Conservation (phyloP, 2,329 filamentous ascomycete genomes). For the Claviceps maximensis region DNA sequence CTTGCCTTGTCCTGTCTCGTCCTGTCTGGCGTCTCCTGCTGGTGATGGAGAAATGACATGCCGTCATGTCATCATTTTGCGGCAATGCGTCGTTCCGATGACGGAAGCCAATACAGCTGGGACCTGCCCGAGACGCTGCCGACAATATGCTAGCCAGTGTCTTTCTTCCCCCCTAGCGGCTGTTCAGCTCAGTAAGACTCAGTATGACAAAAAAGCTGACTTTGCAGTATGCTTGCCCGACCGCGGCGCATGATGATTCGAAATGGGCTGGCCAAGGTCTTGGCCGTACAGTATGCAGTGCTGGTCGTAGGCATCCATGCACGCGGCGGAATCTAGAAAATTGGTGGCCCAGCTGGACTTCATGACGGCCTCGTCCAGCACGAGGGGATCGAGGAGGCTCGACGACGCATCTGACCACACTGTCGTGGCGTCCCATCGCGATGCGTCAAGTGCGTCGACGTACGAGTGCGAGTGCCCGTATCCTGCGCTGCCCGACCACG, state of each 20-base stretch:
- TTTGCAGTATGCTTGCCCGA: slow-evolving; percentile 3
- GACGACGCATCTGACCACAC: slow-evolving; percentile 6
- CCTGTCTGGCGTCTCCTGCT: too few species aligned
- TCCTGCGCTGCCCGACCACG: neutral
- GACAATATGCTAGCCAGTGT: too few species aligned
- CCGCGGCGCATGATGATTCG: neutral
- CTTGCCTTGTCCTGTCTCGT: too few species aligned
- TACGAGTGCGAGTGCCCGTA: neutral
- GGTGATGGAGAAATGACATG: too few species aligned
- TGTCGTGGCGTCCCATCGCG: slow-evolving; percentile 5
- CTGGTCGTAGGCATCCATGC: slow-evolving; percentile 3
- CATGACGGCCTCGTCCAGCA: slow-evolving; percentile 2
- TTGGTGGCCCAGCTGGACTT: slow-evolving; percentile 2
- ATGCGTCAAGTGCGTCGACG: neutral
- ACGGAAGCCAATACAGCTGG: too few species aligned
- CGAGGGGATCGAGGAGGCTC: slow-evolving; percentile 2
- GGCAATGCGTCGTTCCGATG: too few species aligned
- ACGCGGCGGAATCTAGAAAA: slow-evolving; percentile 1
- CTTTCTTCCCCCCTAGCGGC: too few species aligned
- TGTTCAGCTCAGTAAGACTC: too few species aligned
- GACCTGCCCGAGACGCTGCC: too few species aligned
- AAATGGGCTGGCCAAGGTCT: neutral
- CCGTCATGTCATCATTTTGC: too few species aligned
- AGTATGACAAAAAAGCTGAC: slow-evolving; percentile 5
- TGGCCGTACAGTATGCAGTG: slow-evolving; percentile 2